Percentiles rank a stretch among this genome's conserved stretches.
Conservation (phyloP, 805 yeast genomes). For the Wickerhamia fluorescens region DNA sequence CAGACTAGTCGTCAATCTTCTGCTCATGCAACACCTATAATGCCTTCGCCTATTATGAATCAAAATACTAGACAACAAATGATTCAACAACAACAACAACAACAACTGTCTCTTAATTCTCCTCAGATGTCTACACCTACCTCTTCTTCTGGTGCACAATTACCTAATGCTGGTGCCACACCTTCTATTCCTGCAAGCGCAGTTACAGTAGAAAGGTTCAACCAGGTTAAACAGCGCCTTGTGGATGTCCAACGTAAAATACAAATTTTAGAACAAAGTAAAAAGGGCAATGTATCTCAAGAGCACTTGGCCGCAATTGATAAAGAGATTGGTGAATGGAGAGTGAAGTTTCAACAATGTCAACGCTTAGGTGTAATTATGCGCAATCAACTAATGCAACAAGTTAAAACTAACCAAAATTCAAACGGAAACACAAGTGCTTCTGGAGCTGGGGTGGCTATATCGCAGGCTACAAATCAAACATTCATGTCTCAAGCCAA, state of each 20-base stretch:
- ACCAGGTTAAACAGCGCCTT: conserved; percentile 39
- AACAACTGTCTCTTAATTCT: too few species aligned
- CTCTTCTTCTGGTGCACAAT: not conserved
- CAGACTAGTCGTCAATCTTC: not conserved
- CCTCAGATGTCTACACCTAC: conserved; percentile 2
- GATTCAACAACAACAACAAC: too few species aligned
- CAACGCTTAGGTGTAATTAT: conserved; percentile 44
- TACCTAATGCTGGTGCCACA: conserved; percentile 2
- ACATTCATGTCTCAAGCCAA: too few species aligned
- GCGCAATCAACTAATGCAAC: conserved; percentile 34
- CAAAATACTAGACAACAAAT: too few species aligned
- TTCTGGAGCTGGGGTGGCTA: not conserved
- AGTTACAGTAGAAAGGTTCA: conserved; percentile 33
- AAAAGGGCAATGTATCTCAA: conserved; percentile 36
- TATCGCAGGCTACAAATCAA: not conserved
- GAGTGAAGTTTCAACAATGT: conserved; percentile 41
- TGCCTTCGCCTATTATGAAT: conserved; percentile 1
- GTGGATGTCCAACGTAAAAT: conserved; percentile 45
- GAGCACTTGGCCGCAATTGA: conserved; percentile 39
- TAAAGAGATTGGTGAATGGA: conserved; percentile 43
- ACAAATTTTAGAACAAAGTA: conserved; percentile 43
- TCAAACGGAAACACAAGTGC: not conserved
- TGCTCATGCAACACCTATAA: not conserved
- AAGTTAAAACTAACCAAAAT: conserved; percentile 6
- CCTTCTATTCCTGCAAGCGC: conserved; percentile 12